Evolutionary conservation across 352 stramenopile genomes (phyloP).

Genomic region (Thalassiosira oceanica): DNA sequence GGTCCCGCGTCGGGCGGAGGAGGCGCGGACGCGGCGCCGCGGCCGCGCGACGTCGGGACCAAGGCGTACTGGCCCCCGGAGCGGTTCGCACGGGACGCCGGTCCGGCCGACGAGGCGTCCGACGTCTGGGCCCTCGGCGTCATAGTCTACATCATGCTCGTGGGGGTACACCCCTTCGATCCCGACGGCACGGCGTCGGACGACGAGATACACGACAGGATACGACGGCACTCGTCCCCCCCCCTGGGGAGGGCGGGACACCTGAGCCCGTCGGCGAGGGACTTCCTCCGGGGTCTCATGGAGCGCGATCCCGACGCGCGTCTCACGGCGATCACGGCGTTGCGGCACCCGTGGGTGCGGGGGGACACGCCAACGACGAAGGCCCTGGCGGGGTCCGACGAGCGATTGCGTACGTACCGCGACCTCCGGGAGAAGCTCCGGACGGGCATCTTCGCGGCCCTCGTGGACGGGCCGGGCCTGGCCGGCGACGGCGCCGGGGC

Average conservation of each 20-base stretch:
- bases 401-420: slow-evolving; percentile 49
- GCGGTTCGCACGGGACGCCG: slow-evolving; percentile 29
- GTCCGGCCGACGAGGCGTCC: slow-evolving; percentile 43
- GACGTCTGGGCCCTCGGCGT: slow-evolving; percentile 84
- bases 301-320: slow-evolving; percentile 83
- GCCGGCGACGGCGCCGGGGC: too few species aligned
- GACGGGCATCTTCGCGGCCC: slow-evolving; percentile 75
- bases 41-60: slow-evolving; percentile 14
- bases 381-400: slow-evolving; percentile 56
- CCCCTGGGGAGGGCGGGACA: slow-evolving; percentile 67
- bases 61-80: slow-evolving; percentile 71
- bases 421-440: slow-evolving; percentile 55
- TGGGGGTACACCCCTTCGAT: slow-evolving; percentile 88
- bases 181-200: slow-evolving; percentile 85
- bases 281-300: slow-evolving; percentile 87
- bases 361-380: slow-evolving; percentile 51
- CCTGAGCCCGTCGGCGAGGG: slow-evolving; percentile 87
- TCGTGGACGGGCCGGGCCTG: slow-evolving; percentile 74
- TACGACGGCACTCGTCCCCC: slow-evolving; percentile 78
- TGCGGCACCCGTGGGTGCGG: slow-evolving; percentile 84
- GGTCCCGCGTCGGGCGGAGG: neutral
- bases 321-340: slow-evolving; percentile 80
- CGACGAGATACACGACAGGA: slow-evolving; percentile 83
- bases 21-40: slow-evolving; percentile 6
- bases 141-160: slow-evolving; percentile 92